Base-by-base conservation (phyloP, 164 flowering plant genomes). In the Protea cynaroides region DNA sequence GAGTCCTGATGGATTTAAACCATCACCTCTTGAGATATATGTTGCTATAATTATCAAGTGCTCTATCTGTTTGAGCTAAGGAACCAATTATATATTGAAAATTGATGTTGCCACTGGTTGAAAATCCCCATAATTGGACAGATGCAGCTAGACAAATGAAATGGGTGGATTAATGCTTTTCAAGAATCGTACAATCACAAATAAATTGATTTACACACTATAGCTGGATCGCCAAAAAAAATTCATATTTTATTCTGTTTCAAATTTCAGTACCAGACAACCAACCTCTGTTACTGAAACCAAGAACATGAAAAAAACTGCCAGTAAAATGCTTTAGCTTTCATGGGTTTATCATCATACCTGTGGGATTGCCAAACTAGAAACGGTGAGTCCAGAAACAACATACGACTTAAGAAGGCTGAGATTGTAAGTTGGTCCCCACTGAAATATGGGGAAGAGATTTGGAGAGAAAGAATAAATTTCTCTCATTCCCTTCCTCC, bases 371-470 rank as follows among this genome's bases (percentile, higher is more conserved):
- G 90, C 83, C 59, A 86, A 71, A 63, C 87, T 86, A 0, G 90
- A 86, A 75, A 86, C 80, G 71, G 90, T 86, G 72, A 86, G 69
- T 1, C 90, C 90, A 24, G 90, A 79, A 24, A 86, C 49, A 24
- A 83, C 66, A 71, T 86, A 87, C 61, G 82, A 80, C 34, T 71
- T 76, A 17, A 86, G 70, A 7, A 81, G 63, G 6, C 18, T 58
- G 22, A 79, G 40, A 50, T 43, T 81, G 51, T 86, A 83, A 7
- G 54, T 59, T 11, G 85, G 74, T 0, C 61, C 77, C 90, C 90
- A 94, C 44, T 86, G 80, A 43, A 85, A 74, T 21, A 91, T 75
- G 3, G 97, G 98, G 68, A 94, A 87, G 72, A 90, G 72, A 69
- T 69, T 67, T 91, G 89, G 29, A 91, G 76, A 34, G 80, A 84